Base-by-base conservation (phyloP, 148 eudicot species). In the Gaultheria prostrata region DNA sequence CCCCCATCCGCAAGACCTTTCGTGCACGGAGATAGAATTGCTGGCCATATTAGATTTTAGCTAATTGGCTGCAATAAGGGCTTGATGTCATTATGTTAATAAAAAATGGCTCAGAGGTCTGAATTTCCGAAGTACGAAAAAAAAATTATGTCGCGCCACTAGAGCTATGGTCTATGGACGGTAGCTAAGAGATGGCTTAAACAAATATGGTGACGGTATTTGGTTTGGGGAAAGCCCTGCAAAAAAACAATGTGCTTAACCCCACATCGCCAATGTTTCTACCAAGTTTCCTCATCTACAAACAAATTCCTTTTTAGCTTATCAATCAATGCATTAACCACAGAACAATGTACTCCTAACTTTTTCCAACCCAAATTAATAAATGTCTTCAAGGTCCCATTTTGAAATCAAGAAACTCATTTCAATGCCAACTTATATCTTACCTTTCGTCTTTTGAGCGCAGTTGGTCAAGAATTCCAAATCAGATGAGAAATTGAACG, bases 401-500 rank as follows among this genome's bases (percentile, higher is more conserved):
- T 53, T 63, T 28, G 24, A 20, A 54, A 28, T 0, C 26, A 12
- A 45, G 4, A 51, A 35, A 75, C 56, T 21, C n/a, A 12, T 33
- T 7, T 35, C 32, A 50, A 28, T 79, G 61, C 28, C 48, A 15
- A 28, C 35, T 18, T 39, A 30, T 39, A 15, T 11, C 80, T 13
- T 88, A 92, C 98, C 98, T 85, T 83, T 87, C 14, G 90, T 90
- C 78, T 51, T 73, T 17, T 83, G 54, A 71, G 88, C 74, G 77
- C 98, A 94, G 11, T 49, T 81, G 15, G 87, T 84, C 88, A 94
- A 74, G 82, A 92, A 94, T 32, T 72, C 35, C 80, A 90, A 83
- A 85, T 94, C 84, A 43, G 86, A 81, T 1, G 95, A 88, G 80
- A 94, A 92, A 84, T 94, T 88, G 70, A 94, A 94, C 0, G 95